Conservation (phyloP, 345 rosid genomes). For the Syzygium aromaticum region DNA sequence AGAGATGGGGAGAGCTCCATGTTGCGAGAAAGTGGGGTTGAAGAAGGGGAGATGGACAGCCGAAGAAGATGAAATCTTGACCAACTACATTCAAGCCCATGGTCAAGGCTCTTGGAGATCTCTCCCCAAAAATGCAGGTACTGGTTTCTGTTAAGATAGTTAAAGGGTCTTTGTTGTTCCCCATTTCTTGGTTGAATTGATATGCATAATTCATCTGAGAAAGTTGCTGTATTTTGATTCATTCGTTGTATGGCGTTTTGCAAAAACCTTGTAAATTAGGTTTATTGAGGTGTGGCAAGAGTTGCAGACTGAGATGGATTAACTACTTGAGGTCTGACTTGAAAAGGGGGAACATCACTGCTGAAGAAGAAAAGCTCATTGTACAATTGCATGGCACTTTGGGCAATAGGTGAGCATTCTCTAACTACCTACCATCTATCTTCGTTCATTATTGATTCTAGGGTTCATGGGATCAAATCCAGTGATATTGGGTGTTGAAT, state of each 20-base stretch:
- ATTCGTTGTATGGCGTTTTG: not conserved
- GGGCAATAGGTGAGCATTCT: slow-evolving; percentile 59
- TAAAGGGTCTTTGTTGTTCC: not conserved
- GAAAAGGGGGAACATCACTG: slow-evolving; percentile 77
- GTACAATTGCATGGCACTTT: slow-evolving; percentile 57
- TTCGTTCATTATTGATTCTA: not conserved
- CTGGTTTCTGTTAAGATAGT: not conserved
- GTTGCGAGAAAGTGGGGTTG: slow-evolving; percentile 81
- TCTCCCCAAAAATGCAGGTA: slow-evolving; percentile 85
- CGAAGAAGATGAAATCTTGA: slow-evolving; percentile 67
- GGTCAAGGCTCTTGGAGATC: slow-evolving; percentile 93
- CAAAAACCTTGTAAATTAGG: slow-evolving; percentile 21
- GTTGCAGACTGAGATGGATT: slow-evolving; percentile 93
- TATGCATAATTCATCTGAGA: not conserved
- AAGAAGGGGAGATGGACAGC: slow-evolving; percentile 85
- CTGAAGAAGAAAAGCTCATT: slow-evolving; percentile 67
- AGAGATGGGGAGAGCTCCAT: slow-evolving; percentile 80
- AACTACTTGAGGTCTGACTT: slow-evolving; percentile 71
- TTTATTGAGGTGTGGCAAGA: slow-evolving; percentile 82
- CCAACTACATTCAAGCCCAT: slow-evolving; percentile 50
- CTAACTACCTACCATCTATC: not conserved
- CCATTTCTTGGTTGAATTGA: not conserved
- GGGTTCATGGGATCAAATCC: not conserved
- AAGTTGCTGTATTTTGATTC: not conserved
- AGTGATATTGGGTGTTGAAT: not conserved